Evolutionary conservation across 768 basidiomycete genomes (phyloP).

Genomic region (Mycena latifolia): DNA sequence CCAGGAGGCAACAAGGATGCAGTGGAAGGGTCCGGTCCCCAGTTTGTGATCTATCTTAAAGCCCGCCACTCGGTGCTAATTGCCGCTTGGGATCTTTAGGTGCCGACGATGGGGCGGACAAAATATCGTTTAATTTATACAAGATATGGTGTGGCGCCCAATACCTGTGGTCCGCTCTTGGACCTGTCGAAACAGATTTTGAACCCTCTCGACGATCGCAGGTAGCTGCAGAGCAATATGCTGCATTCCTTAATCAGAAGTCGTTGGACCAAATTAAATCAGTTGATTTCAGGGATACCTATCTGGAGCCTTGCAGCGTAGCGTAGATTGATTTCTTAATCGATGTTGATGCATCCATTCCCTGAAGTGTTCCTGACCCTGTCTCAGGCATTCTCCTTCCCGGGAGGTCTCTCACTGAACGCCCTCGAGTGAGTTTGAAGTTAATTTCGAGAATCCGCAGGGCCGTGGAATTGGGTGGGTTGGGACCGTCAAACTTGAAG

Average conservation of each 20-base stretch:
- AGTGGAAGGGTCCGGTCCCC: background rate
- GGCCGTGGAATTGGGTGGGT: no score
- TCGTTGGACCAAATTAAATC: background rate
- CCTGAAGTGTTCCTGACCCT: no score
- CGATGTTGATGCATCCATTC: no score
- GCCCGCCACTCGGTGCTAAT: no score
- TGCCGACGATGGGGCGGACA: background rate
- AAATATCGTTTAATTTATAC: background rate
- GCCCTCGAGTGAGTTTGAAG: no score
- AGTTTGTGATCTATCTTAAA: background rate
- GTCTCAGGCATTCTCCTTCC: no score
- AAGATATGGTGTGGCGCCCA: background rate
- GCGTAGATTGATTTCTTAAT: no score
- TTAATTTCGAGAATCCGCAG: no score
- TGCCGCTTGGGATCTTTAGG: background rate
- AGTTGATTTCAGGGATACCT: no score
- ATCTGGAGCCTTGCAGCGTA: no score
- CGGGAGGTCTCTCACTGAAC: no score
- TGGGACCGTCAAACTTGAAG: no score
- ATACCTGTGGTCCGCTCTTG: background rate
- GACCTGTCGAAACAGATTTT: background rate
- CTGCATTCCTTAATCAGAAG: background rate
- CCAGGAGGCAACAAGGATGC: background rate
- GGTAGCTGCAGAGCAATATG: background rate
- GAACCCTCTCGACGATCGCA: background rate